Base-by-base conservation (phyloP, 805 yeast genomes). In the Komagataella ulmi region DNA sequence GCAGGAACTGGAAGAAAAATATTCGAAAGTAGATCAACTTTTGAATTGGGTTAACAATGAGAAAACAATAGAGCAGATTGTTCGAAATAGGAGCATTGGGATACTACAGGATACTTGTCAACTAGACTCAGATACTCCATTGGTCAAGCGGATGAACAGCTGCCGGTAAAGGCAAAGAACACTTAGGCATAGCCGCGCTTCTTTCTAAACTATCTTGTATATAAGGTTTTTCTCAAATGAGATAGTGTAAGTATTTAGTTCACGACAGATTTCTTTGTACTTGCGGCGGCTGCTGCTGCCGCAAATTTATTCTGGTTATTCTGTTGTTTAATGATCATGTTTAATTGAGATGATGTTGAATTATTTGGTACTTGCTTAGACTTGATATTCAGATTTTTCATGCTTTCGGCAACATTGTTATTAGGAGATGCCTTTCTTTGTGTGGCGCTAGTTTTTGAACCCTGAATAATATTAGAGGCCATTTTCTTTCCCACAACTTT, bases 11-110 rank as follows among this genome's bases (percentile, higher is more conserved):
- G 66, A 66, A 17, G 53, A 56, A 3, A 63, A 63, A 46, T 66
- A 62, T 47, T 49, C 21, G 2, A 60, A 63, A 14, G 65, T 66
- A 50, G 58, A 61, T n/a, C 55, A 55, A 4, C 50, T 75, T 7
- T 52, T 54, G 6, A 62, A 57, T 10, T 70, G 74, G 66, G 64
- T 68, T 14, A 58, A 63, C 18, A 75, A 73, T 56, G 77, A 75
- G 53, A 53, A 55, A 18, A 59, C 60, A 18, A 60, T 76, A 18
- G 81, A 76, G 54, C 55, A 54, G 1, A 75, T 76, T 3, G 56
- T 76, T 2, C 64, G 63, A 50, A 60, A 56, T 3, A 67, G 72
- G 50, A 68, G 72, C 17, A 57, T 58, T 3, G 65, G 61, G 6
- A 53, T 71, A 1, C 49, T 75, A 44, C 53, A 54, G 14, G 74